Percentiles rank a stretch among this genome's conserved stretches.
These are phyloP conservation scores for Trypanosoma lewisi DNA, from an alignment of 208 protist genomes.

Conservation along the genomic window DNA sequence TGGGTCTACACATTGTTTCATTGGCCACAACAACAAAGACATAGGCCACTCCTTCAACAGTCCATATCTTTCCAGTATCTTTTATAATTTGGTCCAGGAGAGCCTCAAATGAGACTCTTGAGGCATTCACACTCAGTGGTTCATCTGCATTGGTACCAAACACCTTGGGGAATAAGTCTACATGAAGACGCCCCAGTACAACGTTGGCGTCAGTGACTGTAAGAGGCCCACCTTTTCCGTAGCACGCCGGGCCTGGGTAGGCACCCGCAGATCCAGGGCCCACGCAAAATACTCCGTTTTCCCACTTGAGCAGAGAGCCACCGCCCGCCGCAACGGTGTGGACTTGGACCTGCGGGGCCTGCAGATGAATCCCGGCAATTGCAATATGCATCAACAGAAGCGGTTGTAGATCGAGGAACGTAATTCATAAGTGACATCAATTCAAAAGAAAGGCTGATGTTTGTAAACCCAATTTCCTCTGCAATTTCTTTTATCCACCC, in stretches of 20 bases:
- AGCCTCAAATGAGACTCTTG: slow-evolving; percentile 52
- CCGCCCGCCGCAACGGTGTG: slow-evolving; percentile 96
- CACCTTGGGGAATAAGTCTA: slow-evolving; percentile 93
- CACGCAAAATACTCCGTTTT: slow-evolving; percentile 87
- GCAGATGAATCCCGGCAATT: slow-evolving; percentile 86
- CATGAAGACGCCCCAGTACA: slow-evolving; percentile 88
- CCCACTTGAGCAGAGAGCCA: slow-evolving; percentile 90
- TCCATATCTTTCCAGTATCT: slow-evolving; percentile 35
- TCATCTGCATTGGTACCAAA: slow-evolving; percentile 86
- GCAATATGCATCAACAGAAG: slow-evolving; percentile 95
- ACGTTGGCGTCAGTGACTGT: slow-evolving; percentile 96
- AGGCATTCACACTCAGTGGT: slow-evolving; percentile 57
- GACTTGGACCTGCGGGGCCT: slow-evolving; percentile 94
- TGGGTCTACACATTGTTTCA: slow-evolving; percentile 95
- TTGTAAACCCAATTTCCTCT: slow-evolving; percentile 83
- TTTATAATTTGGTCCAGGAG: slow-evolving; percentile 58
- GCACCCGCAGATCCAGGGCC: slow-evolving; percentile 92
- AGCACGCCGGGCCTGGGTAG: slow-evolving; percentile 92
- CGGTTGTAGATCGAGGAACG: slow-evolving; percentile 91
- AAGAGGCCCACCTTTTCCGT: slow-evolving; percentile 91
- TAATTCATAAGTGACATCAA: slow-evolving; percentile 93
- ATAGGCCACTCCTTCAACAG: slow-evolving; percentile 84
- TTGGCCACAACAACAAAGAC: slow-evolving; percentile 94
- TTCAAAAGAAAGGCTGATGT: slow-evolving; percentile 90
- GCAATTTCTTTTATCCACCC: slow-evolving; percentile 71